These are phyloP conservation scores for Lactarius tabidus DNA, from an alignment of 768 basidiomycete genomes.

Conservation along the genomic window DNA sequence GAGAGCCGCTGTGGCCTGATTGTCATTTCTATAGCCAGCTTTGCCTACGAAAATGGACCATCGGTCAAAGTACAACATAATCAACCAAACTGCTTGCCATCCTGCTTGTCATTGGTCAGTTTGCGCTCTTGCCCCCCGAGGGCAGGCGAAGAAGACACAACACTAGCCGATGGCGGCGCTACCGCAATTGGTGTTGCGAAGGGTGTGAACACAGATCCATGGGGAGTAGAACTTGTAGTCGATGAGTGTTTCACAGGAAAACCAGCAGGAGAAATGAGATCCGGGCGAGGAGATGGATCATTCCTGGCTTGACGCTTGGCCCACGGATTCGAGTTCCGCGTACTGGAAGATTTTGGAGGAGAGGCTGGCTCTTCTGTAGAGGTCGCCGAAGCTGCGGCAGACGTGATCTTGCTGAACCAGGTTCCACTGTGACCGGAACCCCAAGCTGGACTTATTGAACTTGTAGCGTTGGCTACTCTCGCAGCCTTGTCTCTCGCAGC, in stretches of 20 bases:
- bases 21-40: background rate
- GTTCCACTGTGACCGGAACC: background rate
- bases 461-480: no score
- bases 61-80: background rate
- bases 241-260: background rate
- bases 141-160: background rate
- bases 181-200: background rate
- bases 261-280: background rate
- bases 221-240: background rate
- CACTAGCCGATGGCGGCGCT: background rate
- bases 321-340: background rate
- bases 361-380: background rate
- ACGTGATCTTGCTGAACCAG: background rate
- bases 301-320: background rate
- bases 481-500: background rate
- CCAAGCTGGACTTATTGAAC: background rate
- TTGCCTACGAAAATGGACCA: background rate
- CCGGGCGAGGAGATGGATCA: background rate
- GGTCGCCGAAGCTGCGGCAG: background rate
- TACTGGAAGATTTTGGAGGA: background rate
- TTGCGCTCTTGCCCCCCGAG: background rate
- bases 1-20: background rate
- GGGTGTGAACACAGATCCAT: background rate
- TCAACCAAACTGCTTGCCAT: constrained; percentile 1
- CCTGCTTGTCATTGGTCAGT: constrained; percentile 1